A percentile compares a stretch with the other conserved stretches of the same genome.
Evolutionary conservation across 192 early-diverging fungal genomes (phyloP).

Genomic region (Gryganskiella cystojenkinii): DNA sequence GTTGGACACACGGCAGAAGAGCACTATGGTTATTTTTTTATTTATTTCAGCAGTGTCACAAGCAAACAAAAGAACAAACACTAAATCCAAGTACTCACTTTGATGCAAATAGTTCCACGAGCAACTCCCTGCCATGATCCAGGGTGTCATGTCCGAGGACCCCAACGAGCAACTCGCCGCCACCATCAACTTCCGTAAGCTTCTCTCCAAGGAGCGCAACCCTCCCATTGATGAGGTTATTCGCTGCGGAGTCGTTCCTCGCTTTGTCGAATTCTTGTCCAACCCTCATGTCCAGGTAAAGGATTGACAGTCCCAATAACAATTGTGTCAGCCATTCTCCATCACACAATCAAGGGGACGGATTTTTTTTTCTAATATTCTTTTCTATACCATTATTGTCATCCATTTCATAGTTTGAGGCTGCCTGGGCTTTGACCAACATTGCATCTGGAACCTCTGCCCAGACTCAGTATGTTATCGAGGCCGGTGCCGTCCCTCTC

Average conservation of each 20-base stretch:
- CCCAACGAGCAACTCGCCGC: constrained; percentile 83
- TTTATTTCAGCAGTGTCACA: too few relatives aligned
- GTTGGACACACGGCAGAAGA: too few relatives aligned
- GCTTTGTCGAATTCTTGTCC: constrained; percentile 94
- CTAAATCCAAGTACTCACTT: neutral
- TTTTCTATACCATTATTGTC: constrained; percentile 10
- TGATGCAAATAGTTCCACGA: constrained; percentile 69
- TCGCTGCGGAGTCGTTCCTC: constrained; percentile 89
- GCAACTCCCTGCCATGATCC: constrained; percentile 82
- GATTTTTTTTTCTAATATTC: neutral
- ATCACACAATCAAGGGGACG: neutral
- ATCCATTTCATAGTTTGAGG: constrained; percentile 82
- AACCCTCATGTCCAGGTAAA: constrained; percentile 90
- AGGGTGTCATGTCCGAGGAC: constrained; percentile 80
- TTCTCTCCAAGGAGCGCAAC: constrained; percentile 93
- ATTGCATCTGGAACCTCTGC: constrained; percentile 96
- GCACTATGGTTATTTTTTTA: too few relatives aligned
- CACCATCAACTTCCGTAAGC: constrained; percentile 92
- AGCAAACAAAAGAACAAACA: too few relatives aligned
- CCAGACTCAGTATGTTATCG: constrained; percentile 96
- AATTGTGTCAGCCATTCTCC: neutral
- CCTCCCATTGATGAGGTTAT: constrained; percentile 99
- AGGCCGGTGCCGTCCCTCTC: constrained; percentile 90
- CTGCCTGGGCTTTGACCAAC: constrained; percentile 99
- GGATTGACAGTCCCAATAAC: constrained; percentile 13